A percentile compares a stretch with the other conserved stretches of the same genome.
phyloP scores from a whole-genome alignment of 73 alveolate species.

The Uronychia binucleata region DNA sequence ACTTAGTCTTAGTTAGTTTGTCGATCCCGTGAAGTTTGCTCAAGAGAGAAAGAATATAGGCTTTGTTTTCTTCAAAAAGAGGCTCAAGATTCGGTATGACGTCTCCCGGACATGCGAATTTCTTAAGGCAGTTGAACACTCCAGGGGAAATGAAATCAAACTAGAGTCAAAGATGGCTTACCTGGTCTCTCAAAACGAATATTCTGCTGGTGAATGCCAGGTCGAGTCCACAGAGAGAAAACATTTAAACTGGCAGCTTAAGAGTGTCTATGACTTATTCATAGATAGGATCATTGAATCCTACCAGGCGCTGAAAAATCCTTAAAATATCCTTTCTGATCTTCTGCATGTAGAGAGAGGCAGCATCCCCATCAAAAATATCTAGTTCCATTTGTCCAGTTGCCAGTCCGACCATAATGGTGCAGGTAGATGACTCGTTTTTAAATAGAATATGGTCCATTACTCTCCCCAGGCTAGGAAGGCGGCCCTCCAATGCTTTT shows the following conservation, averaged over 20 bases:
- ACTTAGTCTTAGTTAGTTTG: too few relatives aligned
- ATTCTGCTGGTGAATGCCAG: neutral
- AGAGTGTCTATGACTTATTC: neutral
- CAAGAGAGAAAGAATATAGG: neutral
- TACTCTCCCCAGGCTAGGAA: neutral
- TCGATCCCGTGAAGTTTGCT: too few relatives aligned
- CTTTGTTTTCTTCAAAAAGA: neutral
- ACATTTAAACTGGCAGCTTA: neutral
- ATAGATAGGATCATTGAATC: neutral
- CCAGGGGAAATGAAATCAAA: too few relatives aligned
- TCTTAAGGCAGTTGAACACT: neutral
- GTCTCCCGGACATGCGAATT: neutral
- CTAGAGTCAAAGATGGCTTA: neutral
- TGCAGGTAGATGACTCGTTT: neutral
- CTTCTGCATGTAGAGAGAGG: neutral
- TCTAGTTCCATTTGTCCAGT: neutral
- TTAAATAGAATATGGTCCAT: neutral
- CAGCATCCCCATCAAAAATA: neutral
- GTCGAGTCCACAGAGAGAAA: neutral
- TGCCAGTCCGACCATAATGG: neutral
- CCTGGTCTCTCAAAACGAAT: neutral
- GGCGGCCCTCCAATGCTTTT: neutral
- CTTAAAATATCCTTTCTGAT: neutral
- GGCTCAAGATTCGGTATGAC: neutral
- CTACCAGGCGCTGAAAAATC: neutral